These are phyloP conservation scores for Periconia digitata DNA, from an alignment of 2,329 filamentous ascomycete genomes.

Conservation along the genomic window DNA sequence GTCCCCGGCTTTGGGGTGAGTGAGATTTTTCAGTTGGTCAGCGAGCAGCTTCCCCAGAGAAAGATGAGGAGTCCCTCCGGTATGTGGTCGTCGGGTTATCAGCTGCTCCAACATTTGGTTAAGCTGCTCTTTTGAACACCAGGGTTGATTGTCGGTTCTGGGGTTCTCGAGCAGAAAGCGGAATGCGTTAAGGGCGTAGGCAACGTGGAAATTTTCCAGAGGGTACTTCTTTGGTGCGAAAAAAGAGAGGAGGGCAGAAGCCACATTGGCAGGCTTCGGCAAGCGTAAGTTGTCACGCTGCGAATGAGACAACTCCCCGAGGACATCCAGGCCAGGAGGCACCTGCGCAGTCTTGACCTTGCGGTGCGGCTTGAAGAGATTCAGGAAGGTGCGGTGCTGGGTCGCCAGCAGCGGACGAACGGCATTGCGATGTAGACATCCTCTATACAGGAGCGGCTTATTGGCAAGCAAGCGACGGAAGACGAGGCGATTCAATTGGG, in stretches of 20 bases:
- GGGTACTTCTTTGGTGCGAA: conserved; percentile 24
- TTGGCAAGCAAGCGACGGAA: conserved; percentile 60
- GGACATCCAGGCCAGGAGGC: conserved; percentile 70
- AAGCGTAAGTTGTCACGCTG: conserved; percentile 65
- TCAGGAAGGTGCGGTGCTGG: conserved; percentile 62
- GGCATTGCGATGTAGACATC: conserved; percentile 43
- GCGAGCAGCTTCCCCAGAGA: conserved; percentile 45
- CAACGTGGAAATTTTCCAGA: conserved; percentile 48
- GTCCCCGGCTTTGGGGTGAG: neutral
- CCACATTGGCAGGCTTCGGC: conserved; percentile 64
- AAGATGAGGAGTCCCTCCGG: conserved; percentile 42
- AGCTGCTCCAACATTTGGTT: conserved; percentile 14
- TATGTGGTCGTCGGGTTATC: conserved; percentile 32
- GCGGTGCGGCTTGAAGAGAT: conserved; percentile 63
- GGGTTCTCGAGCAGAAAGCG: conserved; percentile 56
- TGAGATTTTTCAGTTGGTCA: conserved; percentile 17
- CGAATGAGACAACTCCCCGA: conserved; percentile 68
- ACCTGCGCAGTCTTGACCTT: conserved; percentile 62
- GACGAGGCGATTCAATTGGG: conserved; percentile 60
- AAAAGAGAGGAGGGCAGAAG: conserved; percentile 53
- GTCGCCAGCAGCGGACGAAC: conserved; percentile 13
- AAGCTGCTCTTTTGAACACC: conserved; percentile 31
- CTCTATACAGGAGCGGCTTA: conserved; percentile 50
- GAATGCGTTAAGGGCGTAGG: conserved; percentile 62
- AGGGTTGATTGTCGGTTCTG: conserved; percentile 25